phyloP scores from a whole-genome alignment of 805 yeast genomes.

The Kodamaea neixiangensis region DNA sequence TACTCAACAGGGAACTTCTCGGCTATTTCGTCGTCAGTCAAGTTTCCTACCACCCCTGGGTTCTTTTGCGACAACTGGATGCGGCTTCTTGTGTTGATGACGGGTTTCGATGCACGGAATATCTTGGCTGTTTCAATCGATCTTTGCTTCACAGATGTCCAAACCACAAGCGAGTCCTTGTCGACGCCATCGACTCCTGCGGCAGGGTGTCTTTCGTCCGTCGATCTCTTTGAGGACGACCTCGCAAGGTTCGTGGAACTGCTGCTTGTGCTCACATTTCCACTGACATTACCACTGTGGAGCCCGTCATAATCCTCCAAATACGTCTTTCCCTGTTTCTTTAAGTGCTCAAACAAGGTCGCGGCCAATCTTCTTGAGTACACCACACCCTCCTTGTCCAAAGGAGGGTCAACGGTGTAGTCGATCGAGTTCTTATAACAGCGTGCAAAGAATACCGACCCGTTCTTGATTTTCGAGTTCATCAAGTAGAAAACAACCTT shows the following conservation, averaged over 20 bases:
- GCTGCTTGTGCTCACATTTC: constrained; percentile 5
- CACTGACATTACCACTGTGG: constrained; percentile 1
- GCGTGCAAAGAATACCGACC: constrained; percentile 90
- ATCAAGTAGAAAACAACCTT: constrained; percentile 89
- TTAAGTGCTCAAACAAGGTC: constrained; percentile 48
- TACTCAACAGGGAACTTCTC: constrained; percentile 68
- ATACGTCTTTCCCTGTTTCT: constrained; percentile 35
- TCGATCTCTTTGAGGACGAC: constrained; percentile 20
- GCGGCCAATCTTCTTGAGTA: constrained; percentile 68
- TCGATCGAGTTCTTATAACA: constrained; percentile 60
- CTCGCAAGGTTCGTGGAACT: constrained; percentile 10
- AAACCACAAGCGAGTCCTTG: constrained; percentile 72
- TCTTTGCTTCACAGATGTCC: constrained; percentile 91
- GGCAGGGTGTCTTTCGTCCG: constrained; percentile 44
- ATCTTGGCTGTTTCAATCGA: constrained; percentile 77
- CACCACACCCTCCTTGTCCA: constrained; percentile 69
- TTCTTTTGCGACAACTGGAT: constrained; percentile 84
- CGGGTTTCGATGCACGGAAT: constrained; percentile 52
- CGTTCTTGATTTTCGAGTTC: constrained; percentile 85
- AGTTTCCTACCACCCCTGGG: constrained; percentile 82
- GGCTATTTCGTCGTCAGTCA: constrained; percentile 61
- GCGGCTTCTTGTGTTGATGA: constrained; percentile 69
- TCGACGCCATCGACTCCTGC: constrained; percentile 58
- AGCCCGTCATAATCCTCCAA: constrained; percentile 17
- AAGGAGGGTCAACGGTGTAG: constrained; percentile 76